Evolutionary conservation across 495 filamentous ascomycete species (phyloP).

Genomic region (Cryomyces antarcticus): DNA sequence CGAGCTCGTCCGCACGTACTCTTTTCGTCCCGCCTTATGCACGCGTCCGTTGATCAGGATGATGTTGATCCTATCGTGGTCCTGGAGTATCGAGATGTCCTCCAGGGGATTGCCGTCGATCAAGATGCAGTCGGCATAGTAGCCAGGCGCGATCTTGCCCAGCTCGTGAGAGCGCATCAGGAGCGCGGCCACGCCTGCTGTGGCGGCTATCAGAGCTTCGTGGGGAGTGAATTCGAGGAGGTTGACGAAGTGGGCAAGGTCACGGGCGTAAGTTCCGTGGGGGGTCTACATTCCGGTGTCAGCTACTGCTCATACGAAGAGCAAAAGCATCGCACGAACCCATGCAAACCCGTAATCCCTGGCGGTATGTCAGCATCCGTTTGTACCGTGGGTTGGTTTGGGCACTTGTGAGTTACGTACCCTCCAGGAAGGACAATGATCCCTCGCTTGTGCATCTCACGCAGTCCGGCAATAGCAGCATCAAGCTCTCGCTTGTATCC

Average conservation of each 20-base stretch:
- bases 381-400: too few species aligned
- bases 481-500: slow-evolving; percentile 27
- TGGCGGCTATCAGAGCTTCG: slow-evolving; percentile 28
- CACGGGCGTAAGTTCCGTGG: slow-evolving; percentile 29
- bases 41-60: slow-evolving; percentile 29
- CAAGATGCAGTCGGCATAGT: slow-evolving; percentile 27
- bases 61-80: slow-evolving; percentile 25
- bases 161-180: slow-evolving; percentile 30
- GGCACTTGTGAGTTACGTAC: too few species aligned
- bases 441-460: slow-evolving; percentile 28
- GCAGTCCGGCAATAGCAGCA: slow-evolving; percentile 19
- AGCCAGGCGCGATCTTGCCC: slow-evolving; percentile 27
- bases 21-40: slow-evolving; percentile 22
- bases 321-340: too few species aligned
- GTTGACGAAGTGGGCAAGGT: slow-evolving; percentile 30
- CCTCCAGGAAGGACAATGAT: slow-evolving; percentile 29
- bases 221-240: slow-evolving; percentile 29
- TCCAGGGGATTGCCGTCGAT: slow-evolving; percentile 29
- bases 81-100: slow-evolving; percentile 26
- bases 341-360: slow-evolving; percentile 34
- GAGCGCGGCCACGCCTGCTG: slow-evolving; percentile 25
- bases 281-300: too few species aligned
- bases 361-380: too few species aligned
- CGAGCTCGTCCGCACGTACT: slow-evolving; percentile 14
- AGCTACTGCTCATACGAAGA: too few species aligned